Evolutionary conservation across 2,329 filamentous ascomycete species (phyloP).

Genomic region (Microcyclospora pomicola): DNA sequence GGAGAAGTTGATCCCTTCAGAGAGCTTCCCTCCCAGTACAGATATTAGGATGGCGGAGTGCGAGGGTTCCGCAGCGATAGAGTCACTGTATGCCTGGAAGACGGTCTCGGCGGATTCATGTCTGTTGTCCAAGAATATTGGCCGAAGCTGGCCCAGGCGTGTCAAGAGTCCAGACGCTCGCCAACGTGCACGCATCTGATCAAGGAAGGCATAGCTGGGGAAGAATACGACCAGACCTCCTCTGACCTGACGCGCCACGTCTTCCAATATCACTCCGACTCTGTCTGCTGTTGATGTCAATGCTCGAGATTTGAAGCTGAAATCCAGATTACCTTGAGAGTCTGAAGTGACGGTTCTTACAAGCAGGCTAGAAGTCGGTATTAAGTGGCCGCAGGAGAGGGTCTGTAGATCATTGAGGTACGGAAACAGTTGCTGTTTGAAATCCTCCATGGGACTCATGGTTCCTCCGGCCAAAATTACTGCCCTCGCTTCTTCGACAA

Average conservation of each 20-base stretch:
- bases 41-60: constrained; percentile 71
- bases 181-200: constrained; percentile 45
- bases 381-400: constrained; percentile 87
- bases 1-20: constrained; percentile 96
- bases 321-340: constrained; percentile 53
- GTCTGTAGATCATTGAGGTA: constrained; percentile 57
- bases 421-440: constrained; percentile 72
- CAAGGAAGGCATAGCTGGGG: constrained; percentile 83
- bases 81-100: constrained; percentile 56
- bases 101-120: constrained; percentile 50
- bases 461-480: constrained; percentile 89
- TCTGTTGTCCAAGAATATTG: constrained; percentile 45
- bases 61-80: constrained; percentile 33
- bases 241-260: constrained; percentile 59
- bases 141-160: constrained; percentile 9
- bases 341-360: constrained; percentile 53
- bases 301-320: constrained; percentile 67
- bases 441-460: constrained; percentile 95
- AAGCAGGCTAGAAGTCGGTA: constrained; percentile 66
- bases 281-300: constrained; percentile 53
- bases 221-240: constrained; percentile 93
- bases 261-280: constrained; percentile 59
- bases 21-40: constrained; percentile 87
- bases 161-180: constrained; percentile 20
- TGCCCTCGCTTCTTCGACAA: constrained; percentile 70